Evolutionary conservation across 371 early-diverging fungal species (phyloP), one percentile per base, ranked within the genome.

Genomic region (Rhizopus stolonifer): DNA sequence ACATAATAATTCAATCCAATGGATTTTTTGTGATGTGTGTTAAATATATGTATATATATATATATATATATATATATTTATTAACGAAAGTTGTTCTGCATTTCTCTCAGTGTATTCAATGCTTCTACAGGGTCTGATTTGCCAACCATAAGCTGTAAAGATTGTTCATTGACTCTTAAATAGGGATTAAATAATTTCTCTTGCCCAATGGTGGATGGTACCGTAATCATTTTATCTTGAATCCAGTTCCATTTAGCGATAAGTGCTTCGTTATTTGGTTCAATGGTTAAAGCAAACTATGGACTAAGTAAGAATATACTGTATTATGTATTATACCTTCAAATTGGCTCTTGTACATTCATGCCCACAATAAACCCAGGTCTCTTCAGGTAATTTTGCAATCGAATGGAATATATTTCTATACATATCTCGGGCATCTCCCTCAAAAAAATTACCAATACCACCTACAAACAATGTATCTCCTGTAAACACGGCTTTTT

Each of bases 391-490:
- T 46, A 97, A 68, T 24, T 72, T 72, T 0, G 81, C 88, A 29
- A 97, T 71, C 25, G 82, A 78, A 25, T 82, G 80, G 48, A 86
- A 80, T 49, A 96, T 13, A 6, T 87, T 86, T 43, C 79, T 68
- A 69, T 90, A 76, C 94, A 95, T 93, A 47, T 93, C 88, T 23
- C 83, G 77, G 1, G 93, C 85, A 23, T 87, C 89, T 24, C 96
- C 97, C 64, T 97, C 97, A 65, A 95, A 94, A 68, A 97, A 93
- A 26, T 91, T 82, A 1, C 97, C 97, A 52, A 96, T 92, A 8
- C 93, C 92, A 29, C 64, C 82, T 14, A 70, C 48, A 65, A 77
- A 74, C 4, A 72, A 46, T 13, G 79, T 78, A 47, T 65, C 81
- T 56, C 64, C 72, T 23, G 79, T 74, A 46, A 78, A 78, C 0